Conservation (phyloP, 306 rosid genomes). For the Cicer arietinum region DNA sequence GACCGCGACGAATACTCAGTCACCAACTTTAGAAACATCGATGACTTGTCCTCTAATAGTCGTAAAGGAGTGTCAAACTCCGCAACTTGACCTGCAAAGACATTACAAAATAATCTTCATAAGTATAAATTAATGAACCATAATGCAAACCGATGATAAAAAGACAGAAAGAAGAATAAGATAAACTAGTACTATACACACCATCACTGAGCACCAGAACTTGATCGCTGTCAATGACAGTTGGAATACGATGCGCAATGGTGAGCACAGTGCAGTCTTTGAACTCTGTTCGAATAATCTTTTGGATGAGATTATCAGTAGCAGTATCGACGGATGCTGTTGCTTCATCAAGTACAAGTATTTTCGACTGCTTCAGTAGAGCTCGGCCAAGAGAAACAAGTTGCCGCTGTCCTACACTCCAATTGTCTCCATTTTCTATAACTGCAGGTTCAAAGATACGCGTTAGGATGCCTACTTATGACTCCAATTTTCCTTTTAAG, state of each 20-base stretch:
- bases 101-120: not conserved
- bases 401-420: constrained; percentile 99
- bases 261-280: constrained; percentile 91
- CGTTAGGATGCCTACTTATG: constrained; percentile 33
- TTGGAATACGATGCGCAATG: constrained; percentile 96
- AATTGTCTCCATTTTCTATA: constrained; percentile 98
- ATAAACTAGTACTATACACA: constrained; percentile 44
- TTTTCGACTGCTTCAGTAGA: constrained; percentile 85
- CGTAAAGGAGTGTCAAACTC: constrained; percentile 84
- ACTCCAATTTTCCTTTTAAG: constrained; percentile 10
- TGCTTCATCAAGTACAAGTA: constrained; percentile 97
- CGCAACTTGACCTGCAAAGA: constrained; percentile 74
- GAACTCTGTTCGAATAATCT: constrained; percentile 88
- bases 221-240: constrained; percentile 94
- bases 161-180: constrained; percentile 7
- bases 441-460: constrained; percentile 58
- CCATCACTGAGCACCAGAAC: constrained; percentile 97
- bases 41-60: constrained; percentile 87
- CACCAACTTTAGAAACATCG: constrained; percentile 94
- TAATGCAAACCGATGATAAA: constrained; percentile 12
- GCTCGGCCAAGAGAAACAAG: constrained; percentile 96
- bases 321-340: constrained; percentile 97
- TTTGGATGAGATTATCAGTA: constrained; percentile 93
- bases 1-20: constrained; percentile 88
- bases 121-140: constrained; percentile 11